Evolutionary conservation across 2,329 filamentous ascomycete species (phyloP).

Genomic region (Aureobasidium vineae): DNA sequence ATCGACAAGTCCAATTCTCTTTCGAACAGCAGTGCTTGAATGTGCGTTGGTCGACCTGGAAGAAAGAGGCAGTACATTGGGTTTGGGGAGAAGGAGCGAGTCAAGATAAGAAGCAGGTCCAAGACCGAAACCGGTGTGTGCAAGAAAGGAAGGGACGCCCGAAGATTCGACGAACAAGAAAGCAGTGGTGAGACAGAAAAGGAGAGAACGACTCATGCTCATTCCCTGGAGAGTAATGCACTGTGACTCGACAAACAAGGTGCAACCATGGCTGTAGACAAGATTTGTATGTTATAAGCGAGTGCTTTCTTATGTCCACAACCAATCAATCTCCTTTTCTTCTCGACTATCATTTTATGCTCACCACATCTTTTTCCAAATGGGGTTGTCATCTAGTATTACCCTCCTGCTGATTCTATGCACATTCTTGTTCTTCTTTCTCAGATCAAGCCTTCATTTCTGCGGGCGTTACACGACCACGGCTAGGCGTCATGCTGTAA

Average conservation of each 20-base stretch:
- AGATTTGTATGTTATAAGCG: not conserved
- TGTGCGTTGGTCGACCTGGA: not conserved
- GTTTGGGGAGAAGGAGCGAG: not conserved
- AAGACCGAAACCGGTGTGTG: not conserved
- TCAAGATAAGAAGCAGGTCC: not conserved
- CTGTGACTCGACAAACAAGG: too few species aligned
- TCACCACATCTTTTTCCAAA: not conserved
- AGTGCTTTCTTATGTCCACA: not conserved
- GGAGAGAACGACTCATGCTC: not conserved
- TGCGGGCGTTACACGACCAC: conserved; percentile 38
- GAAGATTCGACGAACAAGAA: not conserved
- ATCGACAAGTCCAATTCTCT: not conserved
- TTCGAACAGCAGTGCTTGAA: not conserved
- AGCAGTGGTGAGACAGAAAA: not conserved
- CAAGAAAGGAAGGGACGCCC: not conserved
- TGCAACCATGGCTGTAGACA: not conserved
- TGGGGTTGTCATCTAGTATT: not conserved
- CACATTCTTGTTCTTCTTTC: not conserved
- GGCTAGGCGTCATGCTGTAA: conserved; percentile 50
- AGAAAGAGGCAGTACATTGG: too few species aligned
- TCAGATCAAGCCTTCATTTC: conserved; percentile 6
- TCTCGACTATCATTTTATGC: not conserved
- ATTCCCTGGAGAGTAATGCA: not conserved
- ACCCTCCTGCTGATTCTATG: not conserved
- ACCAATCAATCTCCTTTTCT: not conserved